phyloP scores from a whole-genome alignment of 305 asterid genomes.

The Withania somnifera region DNA sequence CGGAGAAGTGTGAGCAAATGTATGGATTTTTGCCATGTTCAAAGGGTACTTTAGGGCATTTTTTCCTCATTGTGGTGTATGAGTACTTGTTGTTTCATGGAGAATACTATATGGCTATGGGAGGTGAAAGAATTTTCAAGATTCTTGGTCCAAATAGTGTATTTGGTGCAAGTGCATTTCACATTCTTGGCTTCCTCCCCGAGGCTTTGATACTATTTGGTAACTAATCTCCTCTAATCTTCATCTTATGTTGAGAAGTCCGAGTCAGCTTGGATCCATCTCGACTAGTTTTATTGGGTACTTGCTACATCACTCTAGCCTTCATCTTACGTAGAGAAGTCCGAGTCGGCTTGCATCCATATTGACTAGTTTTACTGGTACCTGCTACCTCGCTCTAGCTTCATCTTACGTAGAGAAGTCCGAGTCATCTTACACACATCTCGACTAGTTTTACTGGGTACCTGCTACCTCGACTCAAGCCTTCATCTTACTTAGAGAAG shows the following conservation, averaged over 20 bases:
- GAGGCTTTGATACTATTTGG: slow-evolving; percentile 44
- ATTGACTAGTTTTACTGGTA: not conserved
- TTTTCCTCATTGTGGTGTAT: slow-evolving; percentile 31
- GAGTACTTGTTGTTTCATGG: slow-evolving; percentile 35
- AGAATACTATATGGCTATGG: slow-evolving; percentile 34
- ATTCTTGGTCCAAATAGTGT: slow-evolving; percentile 41
- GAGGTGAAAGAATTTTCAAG: slow-evolving; percentile 36
- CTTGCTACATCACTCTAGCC: not conserved
- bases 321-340: too few relatives aligned
- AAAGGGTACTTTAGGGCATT: slow-evolving; percentile 18
- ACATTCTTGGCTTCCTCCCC: slow-evolving; percentile 33
- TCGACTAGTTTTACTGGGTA: not conserved
- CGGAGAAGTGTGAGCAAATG: slow-evolving; percentile 30
- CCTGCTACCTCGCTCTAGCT: not conserved
- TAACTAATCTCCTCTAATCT: not conserved
- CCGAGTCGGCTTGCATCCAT: not conserved
- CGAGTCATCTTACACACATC: not conserved
- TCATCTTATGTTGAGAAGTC: not conserved
- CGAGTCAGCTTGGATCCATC: not conserved
- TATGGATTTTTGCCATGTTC: slow-evolving; percentile 47
- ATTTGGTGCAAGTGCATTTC: slow-evolving; percentile 49
- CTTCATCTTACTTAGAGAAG: not conserved
- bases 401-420: not conserved
- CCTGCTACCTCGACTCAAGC: not conserved
- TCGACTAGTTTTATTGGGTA: not conserved